Base-by-base conservation (phyloP, 192 early-diverging fungal genomes). In the Obelidium mucronatum region DNA sequence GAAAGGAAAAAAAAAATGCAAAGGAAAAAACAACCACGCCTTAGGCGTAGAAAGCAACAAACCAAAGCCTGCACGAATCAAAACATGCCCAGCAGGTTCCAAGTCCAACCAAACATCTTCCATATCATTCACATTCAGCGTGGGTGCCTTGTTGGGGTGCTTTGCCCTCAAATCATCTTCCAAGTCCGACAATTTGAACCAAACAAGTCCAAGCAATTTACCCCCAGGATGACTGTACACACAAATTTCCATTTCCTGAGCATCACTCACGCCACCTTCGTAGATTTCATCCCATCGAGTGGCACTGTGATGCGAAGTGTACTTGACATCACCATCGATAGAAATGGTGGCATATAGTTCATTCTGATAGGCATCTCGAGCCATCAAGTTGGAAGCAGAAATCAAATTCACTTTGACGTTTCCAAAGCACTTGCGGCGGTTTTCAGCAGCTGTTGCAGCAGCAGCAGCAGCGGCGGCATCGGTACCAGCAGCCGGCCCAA, bases 101-200 rank as follows among this genome's bases (percentile, higher is more conserved):
- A 97, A 86, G 58, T 99, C 94, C 78, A 95, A 87, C 92, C 91
- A 93, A 34, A 83, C 89, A 73, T 95, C 91, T 51, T 90, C 85
- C 35, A 90, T 89, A 33, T 93, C 90, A 28, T 26, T 34, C 53
- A n/a, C 31, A 34, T 6, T 70, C n/a, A n/a, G n/a, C 13, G 42
- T 8, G 31, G 77, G 40, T 67, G 64, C 3, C 15, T 74, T n/a
- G 28, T 65, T 15, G 67, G 79, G 54, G 34, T 81, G 71, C 56
- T 75, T 81, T 42, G 33, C 55, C 54, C 72, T 72, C 54, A 98
- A 74, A 35, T 95, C 95, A 72, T 97, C 95, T 48, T 92, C 93
- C 58, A 99, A 89, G 77, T 98, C 96, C 1, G 90, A 90, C 35
- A 98, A 86, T 59, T 92, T 91, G 73, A 98, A 87, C 97, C 97